A percentile compares a stretch with the other conserved stretches of the same genome.
These are phyloP conservation scores for Amaranthus palmeri DNA, from an alignment of 148 eudicot species.

Conservation along the genomic window DNA sequence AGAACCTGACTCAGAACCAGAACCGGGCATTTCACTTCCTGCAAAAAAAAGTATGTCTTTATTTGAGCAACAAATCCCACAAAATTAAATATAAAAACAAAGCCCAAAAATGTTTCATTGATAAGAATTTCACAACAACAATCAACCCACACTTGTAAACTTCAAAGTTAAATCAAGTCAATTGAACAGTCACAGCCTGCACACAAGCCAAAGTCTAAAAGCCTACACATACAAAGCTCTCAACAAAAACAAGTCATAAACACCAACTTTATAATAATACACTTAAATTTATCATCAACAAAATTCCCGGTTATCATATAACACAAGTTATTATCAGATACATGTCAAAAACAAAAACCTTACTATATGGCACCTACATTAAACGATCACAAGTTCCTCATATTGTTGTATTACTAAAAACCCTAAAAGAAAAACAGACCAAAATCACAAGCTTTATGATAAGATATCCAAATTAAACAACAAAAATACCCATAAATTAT, in stretches of 20 bases:
- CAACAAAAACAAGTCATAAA: too few species aligned
- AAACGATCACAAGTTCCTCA: neutral
- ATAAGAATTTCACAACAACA: too few species aligned
- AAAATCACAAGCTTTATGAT: neutral
- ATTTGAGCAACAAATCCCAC: slow-evolving; percentile 9
- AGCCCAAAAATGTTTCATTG: too few species aligned
- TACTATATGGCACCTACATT: neutral
- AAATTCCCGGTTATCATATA: neutral
- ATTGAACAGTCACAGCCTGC: too few species aligned
- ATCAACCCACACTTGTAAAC: too few species aligned
- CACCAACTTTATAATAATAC: too few species aligned
- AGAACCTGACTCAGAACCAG: slow-evolving; percentile 32
- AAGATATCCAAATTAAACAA: neutral
- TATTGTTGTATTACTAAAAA: too few species aligned
- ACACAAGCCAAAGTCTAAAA: too few species aligned
- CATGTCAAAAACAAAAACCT: neutral
- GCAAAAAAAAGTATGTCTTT: slow-evolving; percentile 11
- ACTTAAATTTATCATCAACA: too few species aligned
- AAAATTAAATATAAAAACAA: neutral
- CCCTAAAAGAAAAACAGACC: too few species aligned
- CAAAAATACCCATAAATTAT: neutral
- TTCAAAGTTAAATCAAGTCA: too few species aligned
- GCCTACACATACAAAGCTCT: too few species aligned
- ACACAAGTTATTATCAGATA: neutral
- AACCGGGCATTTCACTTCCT: slow-evolving; percentile 18